Evolutionary conservation across 441 rosid genomes (phyloP).

Genomic region (Mallotus repandus): DNA sequence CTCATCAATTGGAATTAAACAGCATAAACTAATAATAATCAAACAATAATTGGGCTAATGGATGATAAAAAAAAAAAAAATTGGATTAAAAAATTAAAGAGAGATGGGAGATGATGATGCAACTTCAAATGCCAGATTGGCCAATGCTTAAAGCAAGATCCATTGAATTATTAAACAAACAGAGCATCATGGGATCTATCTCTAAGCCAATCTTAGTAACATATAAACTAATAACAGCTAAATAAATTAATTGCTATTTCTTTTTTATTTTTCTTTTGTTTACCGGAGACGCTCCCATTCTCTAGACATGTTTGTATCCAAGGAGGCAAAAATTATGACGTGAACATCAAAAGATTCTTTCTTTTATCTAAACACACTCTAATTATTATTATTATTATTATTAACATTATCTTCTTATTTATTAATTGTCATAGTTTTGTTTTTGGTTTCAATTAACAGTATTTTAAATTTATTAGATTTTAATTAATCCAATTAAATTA

Average conservation of each 20-base stretch:
- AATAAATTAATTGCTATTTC: background rate
- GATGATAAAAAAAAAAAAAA: background rate
- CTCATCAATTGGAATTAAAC: background rate
- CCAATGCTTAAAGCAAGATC: conserved; percentile 30
- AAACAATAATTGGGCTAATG: conserved; percentile 5
- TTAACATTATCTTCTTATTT: no score
- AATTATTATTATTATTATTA: no score
- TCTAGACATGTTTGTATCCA: conserved; percentile 39
- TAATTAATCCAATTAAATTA: no score
- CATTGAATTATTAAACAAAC: conserved; percentile 4
- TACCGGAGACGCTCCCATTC: conserved; percentile 30
- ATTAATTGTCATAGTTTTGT: no score
- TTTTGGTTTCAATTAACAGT: no score
- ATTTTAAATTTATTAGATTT: no score
- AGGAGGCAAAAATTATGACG: conserved; percentile 35
- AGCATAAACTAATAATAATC: background rate
- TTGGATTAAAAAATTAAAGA: background rate
- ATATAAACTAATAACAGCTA: background rate
- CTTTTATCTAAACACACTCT: background rate
- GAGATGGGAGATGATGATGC: background rate
- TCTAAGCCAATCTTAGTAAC: conserved; percentile 22
- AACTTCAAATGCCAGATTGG: conserved; percentile 24
- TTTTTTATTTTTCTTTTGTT: background rate
- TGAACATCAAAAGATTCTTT: conserved; percentile 40
- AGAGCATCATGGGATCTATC: conserved; percentile 11